These are phyloP conservation scores for Botryobasidium botryosum DNA, from an alignment of 768 basidiomycete genomes.

Conservation along the genomic window DNA sequence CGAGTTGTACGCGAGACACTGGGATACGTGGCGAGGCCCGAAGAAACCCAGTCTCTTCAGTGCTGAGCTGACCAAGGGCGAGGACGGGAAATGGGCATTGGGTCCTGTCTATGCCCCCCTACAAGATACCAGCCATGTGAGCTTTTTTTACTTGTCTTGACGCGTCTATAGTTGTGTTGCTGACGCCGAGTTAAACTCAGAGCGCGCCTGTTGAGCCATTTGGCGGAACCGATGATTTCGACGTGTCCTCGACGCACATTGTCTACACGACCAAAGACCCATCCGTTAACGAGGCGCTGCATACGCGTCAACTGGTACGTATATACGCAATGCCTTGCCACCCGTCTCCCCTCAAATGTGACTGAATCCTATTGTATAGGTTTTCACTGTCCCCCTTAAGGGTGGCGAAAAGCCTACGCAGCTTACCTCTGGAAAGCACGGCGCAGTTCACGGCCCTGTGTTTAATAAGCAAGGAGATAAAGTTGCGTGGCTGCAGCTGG, in stretches of 20 bases:
- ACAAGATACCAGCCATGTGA: conserved; percentile 52
- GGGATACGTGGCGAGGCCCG: conserved; percentile 57
- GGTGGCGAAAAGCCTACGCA: conserved; percentile 2
- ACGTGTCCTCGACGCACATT: conserved; percentile 36
- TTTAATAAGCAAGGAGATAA: neutral
- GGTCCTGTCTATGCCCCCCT: conserved; percentile 44
- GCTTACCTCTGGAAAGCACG: conserved; percentile 10
- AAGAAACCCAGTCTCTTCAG: conserved; percentile 61
- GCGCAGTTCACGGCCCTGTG: conserved; percentile 8
- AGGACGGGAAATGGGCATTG: conserved; percentile 36
- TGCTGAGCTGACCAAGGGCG: conserved; percentile 34
- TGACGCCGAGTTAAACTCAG: conserved; percentile 4
- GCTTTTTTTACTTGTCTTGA: conserved; percentile 15
- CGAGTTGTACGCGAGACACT: conserved; percentile 50
- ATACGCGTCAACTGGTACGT: conserved; percentile 85
- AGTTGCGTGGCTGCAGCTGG: conserved; percentile 9
- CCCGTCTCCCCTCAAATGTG: too few relatives aligned
- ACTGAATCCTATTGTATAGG: neutral
- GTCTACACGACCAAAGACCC: conserved; percentile 82
- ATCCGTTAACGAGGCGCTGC: conserved; percentile 53
- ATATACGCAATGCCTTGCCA: conserved; percentile 1
- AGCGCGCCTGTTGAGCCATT: conserved; percentile 12
- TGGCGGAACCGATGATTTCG: conserved; percentile 11
- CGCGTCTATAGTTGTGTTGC: conserved; percentile 2
- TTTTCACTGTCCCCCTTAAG: conserved; percentile 8